These are phyloP conservation scores for Entonaema liquescens DNA, from an alignment of 495 filamentous ascomycete species.

Conservation along the genomic window DNA sequence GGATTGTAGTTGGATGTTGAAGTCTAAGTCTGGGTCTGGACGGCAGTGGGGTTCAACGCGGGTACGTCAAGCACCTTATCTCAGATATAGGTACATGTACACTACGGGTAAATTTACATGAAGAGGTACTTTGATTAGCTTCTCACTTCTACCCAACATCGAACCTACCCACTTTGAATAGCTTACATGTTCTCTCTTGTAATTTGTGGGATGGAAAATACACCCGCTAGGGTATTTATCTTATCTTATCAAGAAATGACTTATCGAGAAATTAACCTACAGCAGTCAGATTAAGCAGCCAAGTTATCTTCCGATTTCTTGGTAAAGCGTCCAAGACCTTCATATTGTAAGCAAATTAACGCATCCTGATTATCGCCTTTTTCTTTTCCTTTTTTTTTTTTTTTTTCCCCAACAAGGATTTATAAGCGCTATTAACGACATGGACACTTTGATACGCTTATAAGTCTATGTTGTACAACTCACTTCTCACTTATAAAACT, in stretches of 20 bases:
- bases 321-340: background rate
- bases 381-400: background rate
- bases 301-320: background rate
- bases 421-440: background rate
- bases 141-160: background rate
- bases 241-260: slow-evolving; percentile 9
- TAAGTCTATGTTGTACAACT: background rate
- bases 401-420: background rate
- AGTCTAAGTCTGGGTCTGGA: background rate
- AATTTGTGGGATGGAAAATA: slow-evolving; percentile 11
- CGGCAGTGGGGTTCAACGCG: background rate
- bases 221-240: slow-evolving; percentile 1
- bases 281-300: background rate
- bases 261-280: background rate
- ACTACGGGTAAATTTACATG: background rate
- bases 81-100: background rate
- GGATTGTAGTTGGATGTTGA: background rate
- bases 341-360: background rate
- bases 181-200: background rate
- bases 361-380: background rate
- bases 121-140: background rate
- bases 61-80: background rate
- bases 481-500: background rate
- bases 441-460: background rate
- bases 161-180: background rate